phyloP scores from a whole-genome alignment of 371 early-diverging fungal species.

The Mucor racemosus region DNA sequence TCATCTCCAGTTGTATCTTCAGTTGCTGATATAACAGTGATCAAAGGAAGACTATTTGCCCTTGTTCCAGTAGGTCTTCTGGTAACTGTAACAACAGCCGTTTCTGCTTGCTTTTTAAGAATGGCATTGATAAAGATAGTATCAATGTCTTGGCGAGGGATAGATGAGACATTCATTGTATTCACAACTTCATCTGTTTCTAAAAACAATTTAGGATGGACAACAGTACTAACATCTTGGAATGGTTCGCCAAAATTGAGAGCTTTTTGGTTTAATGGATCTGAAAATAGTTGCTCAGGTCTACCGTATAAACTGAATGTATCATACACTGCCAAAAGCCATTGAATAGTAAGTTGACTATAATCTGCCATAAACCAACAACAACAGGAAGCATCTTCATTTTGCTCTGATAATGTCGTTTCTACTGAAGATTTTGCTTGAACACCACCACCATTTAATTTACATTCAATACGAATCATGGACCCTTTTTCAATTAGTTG shows the following conservation, averaged over 20 bases:
- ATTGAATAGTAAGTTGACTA: constrained; percentile 38
- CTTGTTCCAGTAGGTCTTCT: constrained; percentile 29
- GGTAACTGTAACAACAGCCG: not conserved
- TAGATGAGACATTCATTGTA: constrained; percentile 21
- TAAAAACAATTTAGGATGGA: constrained; percentile 34
- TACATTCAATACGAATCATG: constrained; percentile 53
- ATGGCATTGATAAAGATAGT: constrained; percentile 14
- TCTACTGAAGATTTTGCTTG: not conserved
- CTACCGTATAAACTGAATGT: constrained; percentile 56
- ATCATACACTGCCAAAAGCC: constrained; percentile 50
- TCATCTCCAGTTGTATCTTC: constrained; percentile 13
- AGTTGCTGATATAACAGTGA: constrained; percentile 32
- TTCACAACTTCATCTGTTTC: constrained; percentile 36
- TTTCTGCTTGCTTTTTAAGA: constrained; percentile 8
- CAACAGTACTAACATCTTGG: constrained; percentile 8
- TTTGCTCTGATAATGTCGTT: not conserved
- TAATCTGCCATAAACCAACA: constrained; percentile 54
- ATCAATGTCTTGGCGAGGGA: constrained; percentile 17
- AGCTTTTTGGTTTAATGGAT: constrained; percentile 27
- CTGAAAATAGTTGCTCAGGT: constrained; percentile 34
- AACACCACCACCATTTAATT: constrained; percentile 9
- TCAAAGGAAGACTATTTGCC: constrained; percentile 49
- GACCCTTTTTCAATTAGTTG: constrained; percentile 52
- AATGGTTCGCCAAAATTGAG: constrained; percentile 45
- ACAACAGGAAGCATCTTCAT: constrained; percentile 23